Percentiles rank a stretch among this genome's conserved stretches.
These are phyloP conservation scores for Gloeostereum incarnatum DNA, from an alignment of 768 basidiomycete genomes.

Conservation along the genomic window DNA sequence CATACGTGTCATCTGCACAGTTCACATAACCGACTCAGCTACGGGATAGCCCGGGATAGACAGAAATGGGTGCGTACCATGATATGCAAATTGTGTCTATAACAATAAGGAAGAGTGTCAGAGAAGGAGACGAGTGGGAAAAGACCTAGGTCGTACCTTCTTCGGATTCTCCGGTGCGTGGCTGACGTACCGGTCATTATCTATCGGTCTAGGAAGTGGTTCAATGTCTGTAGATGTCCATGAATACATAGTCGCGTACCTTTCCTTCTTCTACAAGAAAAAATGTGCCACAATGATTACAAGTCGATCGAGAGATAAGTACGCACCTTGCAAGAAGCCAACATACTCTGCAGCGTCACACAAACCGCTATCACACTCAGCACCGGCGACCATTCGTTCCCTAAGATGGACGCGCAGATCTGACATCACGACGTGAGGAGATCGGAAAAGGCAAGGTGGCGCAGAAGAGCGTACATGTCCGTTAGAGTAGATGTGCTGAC, in stretches of 20 bases:
- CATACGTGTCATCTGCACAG: too few relatives aligned
- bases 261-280: constrained; percentile 44
- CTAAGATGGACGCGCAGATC: constrained; percentile 89
- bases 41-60: too few relatives aligned
- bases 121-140: too few relatives aligned
- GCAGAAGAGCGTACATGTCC: constrained; percentile 51
- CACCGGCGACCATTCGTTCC: constrained; percentile 69
- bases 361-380: constrained; percentile 75
- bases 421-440: constrained; percentile 17
- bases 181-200: constrained; percentile 77
- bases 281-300: neutral
- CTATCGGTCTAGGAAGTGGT: constrained; percentile 48
- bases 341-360: constrained; percentile 85
- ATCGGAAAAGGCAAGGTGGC: neutral
- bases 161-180: constrained; percentile 80
- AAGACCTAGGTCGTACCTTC: too few relatives aligned
- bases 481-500: constrained; percentile 79
- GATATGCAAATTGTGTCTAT: too few relatives aligned
- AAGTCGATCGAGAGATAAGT: neutral
- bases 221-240: constrained; percentile 6
- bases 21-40: too few relatives aligned
- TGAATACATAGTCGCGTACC: constrained; percentile 29
- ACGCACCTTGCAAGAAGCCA: constrained; percentile 81
- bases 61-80: too few relatives aligned
- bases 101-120: too few relatives aligned